Evolutionary conservation across 208 protist species (phyloP).

Genomic region (Balamuthia mandrillaris): DNA sequence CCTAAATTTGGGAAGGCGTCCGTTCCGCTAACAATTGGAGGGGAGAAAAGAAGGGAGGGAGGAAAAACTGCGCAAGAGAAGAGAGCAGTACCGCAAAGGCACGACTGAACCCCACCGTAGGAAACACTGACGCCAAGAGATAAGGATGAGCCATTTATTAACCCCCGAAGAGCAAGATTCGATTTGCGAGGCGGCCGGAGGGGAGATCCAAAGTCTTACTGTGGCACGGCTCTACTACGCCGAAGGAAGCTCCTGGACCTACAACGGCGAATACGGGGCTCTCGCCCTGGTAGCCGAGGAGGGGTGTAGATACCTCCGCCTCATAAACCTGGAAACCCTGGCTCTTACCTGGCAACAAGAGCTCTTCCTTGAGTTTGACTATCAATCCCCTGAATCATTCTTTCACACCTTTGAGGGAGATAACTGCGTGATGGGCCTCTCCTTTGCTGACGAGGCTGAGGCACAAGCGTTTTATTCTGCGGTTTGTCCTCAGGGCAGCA

Average conservation of each 20-base stretch:
- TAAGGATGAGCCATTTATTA: too few species aligned
- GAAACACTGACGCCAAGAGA: too few species aligned
- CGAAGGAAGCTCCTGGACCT: neutral
- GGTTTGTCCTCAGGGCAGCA: neutral
- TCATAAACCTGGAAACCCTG: neutral
- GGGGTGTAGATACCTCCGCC: neutral
- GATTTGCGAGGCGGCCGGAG: neutral
- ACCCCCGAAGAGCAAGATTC: neutral
- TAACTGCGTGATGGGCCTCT: conserved; percentile 7
- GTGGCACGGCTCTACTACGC: neutral
- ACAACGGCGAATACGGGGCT: neutral
- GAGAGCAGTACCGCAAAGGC: too few species aligned
- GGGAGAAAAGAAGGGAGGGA: too few species aligned
- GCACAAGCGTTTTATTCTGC: neutral
- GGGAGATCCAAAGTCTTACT: neutral
- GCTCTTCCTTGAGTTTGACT: neutral
- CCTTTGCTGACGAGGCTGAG: conserved; percentile 6
- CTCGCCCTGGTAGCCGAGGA: neutral
- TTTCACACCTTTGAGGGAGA: conserved; percentile 29
- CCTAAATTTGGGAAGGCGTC: too few species aligned
- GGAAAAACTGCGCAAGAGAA: too few species aligned
- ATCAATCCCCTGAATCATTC: neutral
- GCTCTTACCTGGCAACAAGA: conserved; percentile 7
- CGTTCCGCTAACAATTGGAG: too few species aligned
- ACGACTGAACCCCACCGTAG: too few species aligned